A percentile compares a stretch with the other conserved stretches of the same genome.
These are phyloP conservation scores for Rhododendron ovatum DNA, from an alignment of 148 eudicot genomes.

Conservation along the genomic window DNA sequence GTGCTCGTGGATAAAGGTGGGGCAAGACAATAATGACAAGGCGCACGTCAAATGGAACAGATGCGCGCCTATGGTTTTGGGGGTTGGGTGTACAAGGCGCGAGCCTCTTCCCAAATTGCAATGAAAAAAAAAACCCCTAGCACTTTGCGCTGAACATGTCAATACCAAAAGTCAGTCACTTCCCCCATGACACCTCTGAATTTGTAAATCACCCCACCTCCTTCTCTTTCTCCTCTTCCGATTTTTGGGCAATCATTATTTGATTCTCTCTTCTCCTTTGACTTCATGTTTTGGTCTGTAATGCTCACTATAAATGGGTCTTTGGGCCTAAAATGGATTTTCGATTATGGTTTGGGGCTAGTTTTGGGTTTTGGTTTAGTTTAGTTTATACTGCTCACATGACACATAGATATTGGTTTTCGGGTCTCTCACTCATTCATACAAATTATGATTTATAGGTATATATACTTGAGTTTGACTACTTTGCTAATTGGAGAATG, in stretches of 20 bases:
- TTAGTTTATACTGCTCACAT: background rate
- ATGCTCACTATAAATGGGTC: background rate
- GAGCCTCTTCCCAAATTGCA: no score
- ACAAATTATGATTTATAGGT: background rate
- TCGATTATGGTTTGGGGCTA: background rate
- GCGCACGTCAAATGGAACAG: background rate
- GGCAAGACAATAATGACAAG: background rate
- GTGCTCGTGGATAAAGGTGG: background rate
- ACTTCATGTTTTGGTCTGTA: no score
- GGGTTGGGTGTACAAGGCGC: background rate
- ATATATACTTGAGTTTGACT: background rate
- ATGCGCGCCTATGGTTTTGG: background rate
- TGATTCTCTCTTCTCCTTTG: no score
- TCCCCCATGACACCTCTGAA: background rate
- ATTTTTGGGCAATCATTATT: no score
- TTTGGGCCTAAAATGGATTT: background rate
- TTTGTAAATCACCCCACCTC: background rate
- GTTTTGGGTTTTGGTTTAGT: background rate
- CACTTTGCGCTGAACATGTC: background rate
- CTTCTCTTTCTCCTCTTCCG: background rate
- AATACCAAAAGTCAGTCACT: background rate
- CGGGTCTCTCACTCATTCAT: background rate
- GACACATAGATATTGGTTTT: no score
- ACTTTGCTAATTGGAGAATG: no score
- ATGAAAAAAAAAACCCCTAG: background rate